Conservation (phyloP, 306 rosid genomes). For the Chamaecrista fasciculata region DNA sequence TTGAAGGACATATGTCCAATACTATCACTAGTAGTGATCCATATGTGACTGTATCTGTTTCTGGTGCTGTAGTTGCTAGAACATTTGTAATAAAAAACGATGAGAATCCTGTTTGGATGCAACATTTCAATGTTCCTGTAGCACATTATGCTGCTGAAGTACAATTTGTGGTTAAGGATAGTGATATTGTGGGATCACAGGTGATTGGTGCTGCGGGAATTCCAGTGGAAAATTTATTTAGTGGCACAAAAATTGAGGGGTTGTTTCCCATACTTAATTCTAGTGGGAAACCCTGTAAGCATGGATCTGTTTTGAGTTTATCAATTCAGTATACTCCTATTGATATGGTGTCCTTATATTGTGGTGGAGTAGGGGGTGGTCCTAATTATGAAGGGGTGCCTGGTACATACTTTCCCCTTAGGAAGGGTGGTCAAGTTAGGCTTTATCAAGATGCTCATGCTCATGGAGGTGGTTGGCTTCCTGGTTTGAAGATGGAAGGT, state of each 20-base stretch:
- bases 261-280: constrained; percentile 51
- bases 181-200: constrained; percentile 73
- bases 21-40: constrained; percentile 64
- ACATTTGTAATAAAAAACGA: constrained; percentile 68
- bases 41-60: constrained; percentile 65
- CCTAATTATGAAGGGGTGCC: constrained; percentile 63
- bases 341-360: constrained; percentile 42
- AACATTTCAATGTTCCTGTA: constrained; percentile 68
- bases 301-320: constrained; percentile 57
- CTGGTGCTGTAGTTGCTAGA: constrained; percentile 71
- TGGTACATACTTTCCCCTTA: constrained; percentile 70
- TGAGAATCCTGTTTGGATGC: constrained; percentile 82
- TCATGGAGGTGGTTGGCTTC: constrained; percentile 55
- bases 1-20: constrained; percentile 35
- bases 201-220: constrained; percentile 71
- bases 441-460: constrained; percentile 92
- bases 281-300: constrained; percentile 62
- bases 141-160: constrained; percentile 80
- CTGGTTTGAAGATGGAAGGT: constrained; percentile 46
- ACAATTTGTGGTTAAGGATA: constrained; percentile 74
- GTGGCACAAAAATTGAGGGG: constrained; percentile 58
- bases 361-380: constrained; percentile 43
- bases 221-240: constrained; percentile 50
- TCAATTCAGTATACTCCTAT: constrained; percentile 66
- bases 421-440: constrained; percentile 70